Conservation (phyloP, 2,329 filamentous ascomycete species). For the Chaetothyriales sp. region DNA sequence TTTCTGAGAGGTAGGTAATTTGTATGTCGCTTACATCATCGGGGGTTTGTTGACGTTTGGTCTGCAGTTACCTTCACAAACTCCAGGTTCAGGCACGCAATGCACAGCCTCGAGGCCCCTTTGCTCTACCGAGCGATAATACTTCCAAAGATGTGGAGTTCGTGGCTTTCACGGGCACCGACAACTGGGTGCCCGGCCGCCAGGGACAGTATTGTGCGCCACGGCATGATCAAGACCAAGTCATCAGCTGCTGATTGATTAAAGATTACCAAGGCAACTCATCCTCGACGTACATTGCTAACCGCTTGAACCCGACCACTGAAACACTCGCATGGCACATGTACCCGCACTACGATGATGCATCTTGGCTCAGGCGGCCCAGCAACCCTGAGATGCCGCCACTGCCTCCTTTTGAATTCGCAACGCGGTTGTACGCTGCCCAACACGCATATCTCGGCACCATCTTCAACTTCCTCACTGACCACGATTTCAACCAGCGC, state of each 20-base stretch:
- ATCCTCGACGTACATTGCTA: constrained; percentile 22
- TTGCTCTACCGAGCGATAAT: constrained; percentile 9
- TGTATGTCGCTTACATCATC: no score
- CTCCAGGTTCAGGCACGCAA: neutral
- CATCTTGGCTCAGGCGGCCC: constrained; percentile 7
- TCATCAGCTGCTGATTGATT: neutral
- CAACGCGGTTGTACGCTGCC: constrained; percentile 36
- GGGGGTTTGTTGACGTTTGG: no score
- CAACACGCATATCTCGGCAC: constrained; percentile 44
- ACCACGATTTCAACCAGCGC: constrained; percentile 32
- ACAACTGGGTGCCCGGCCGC: constrained; percentile 22
- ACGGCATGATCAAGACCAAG: neutral
- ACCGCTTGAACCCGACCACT: constrained; percentile 20
- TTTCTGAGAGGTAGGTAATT: constrained; percentile 19
- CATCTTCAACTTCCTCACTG: constrained; percentile 40
- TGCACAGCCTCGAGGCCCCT: constrained; percentile 13
- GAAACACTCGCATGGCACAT: constrained; percentile 1
- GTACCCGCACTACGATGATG: constrained; percentile 1
- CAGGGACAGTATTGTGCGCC: constrained; percentile 21
- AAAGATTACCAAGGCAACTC: constrained; percentile 23
- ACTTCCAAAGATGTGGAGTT: constrained; percentile 23
- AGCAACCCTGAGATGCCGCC: constrained; percentile 20
- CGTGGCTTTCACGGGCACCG: constrained; percentile 21
- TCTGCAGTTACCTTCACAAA: constrained; percentile 7
- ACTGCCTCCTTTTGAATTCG: constrained; percentile 37